Percentiles rank a stretch among this genome's conserved stretches.
Evolutionary conservation across 2,329 filamentous ascomycete species (phyloP).

Genomic region (Colletotrichum echinochloae): DNA sequence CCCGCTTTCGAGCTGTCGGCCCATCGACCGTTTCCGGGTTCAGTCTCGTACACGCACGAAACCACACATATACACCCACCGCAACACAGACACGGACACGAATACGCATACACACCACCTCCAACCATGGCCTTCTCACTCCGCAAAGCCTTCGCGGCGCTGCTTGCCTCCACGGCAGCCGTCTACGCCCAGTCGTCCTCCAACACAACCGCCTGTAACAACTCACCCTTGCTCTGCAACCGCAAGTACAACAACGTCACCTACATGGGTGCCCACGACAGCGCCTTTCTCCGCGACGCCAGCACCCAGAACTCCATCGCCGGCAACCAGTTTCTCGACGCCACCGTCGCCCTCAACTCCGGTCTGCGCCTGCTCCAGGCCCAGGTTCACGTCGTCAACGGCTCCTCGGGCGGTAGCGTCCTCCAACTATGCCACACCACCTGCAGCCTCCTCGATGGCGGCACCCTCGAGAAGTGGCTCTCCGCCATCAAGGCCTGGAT

Average conservation of each 20-base stretch:
- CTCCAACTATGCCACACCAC: slow-evolving; percentile 78
- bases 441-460: slow-evolving; percentile 77
- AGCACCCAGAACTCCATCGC: slow-evolving; percentile 71
- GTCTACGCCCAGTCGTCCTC: slow-evolving; percentile 32
- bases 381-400: slow-evolving; percentile 74
- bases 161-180: slow-evolving; percentile 44
- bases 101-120: slow-evolving; percentile 6
- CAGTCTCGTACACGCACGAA: background rate
- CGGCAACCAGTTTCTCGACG: slow-evolving; percentile 81
- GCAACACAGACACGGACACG: background rate
- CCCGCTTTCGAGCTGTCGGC: background rate
- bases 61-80: background rate
- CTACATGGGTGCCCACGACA: slow-evolving; percentile 82
- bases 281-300: slow-evolving; percentile 75
- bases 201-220: slow-evolving; percentile 75
- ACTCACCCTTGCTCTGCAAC: slow-evolving; percentile 79
- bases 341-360: slow-evolving; percentile 75
- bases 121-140: slow-evolving; percentile 47
- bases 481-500: slow-evolving; percentile 75
- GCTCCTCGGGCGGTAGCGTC: slow-evolving; percentile 47
- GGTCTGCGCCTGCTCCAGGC: slow-evolving; percentile 78
- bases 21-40: background rate
- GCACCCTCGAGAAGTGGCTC: slow-evolving; percentile 74
- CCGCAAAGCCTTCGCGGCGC: slow-evolving; percentile 44
- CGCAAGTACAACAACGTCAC: slow-evolving; percentile 81